Evolutionary conservation across 2,329 filamentous ascomycete genomes (phyloP).

Genomic region (Cryphonectria naterciae): DNA sequence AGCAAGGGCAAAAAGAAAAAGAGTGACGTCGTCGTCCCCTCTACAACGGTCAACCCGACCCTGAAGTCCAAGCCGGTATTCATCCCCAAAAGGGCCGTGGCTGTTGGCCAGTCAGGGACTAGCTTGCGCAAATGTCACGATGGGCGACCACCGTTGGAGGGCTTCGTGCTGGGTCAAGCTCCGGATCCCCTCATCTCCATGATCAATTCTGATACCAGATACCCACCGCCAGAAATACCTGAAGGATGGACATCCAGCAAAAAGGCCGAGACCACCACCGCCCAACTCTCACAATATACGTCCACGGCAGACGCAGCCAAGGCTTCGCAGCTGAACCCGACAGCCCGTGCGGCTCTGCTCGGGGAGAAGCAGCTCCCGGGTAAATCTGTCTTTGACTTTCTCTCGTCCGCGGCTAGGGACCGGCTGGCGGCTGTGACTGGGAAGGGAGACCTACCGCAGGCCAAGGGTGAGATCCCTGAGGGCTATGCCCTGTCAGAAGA

Average conservation of each 20-base stretch:
- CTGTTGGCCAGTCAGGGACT: constrained; percentile 42
- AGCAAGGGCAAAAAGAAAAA: constrained; percentile 80
- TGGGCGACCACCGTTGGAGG: constrained; percentile 76
- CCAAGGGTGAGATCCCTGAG: constrained; percentile 72
- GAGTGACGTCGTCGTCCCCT: constrained; percentile 49
- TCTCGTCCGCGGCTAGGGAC: constrained; percentile 77
- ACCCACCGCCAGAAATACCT: constrained; percentile 70
- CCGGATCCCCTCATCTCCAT: constrained; percentile 52
- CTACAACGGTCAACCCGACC: constrained; percentile 64
- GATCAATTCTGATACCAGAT: constrained; percentile 48
- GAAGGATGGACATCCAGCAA: constrained; percentile 73
- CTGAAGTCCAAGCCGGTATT: constrained; percentile 73
- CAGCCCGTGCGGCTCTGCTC: constrained; percentile 75
- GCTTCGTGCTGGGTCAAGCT: constrained; percentile 72
- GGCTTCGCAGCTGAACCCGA: constrained; percentile 74
- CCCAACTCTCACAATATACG: constrained; percentile 48
- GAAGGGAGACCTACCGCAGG: constrained; percentile 75
- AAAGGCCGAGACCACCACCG: constrained; percentile 39
- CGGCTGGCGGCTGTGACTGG: constrained; percentile 77
- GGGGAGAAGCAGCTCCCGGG: constrained; percentile 82
- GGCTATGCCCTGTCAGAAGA: constrained; percentile 66
- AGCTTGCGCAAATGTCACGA: constrained; percentile 77
- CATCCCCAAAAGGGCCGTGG: constrained; percentile 65
- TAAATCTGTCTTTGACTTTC: constrained; percentile 94
- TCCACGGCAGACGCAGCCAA: constrained; percentile 80